Evolutionary conservation across 1,284 basidiomycete genomes (phyloP), one percentile per base, ranked within the genome.

Genomic region (Cryptococcus floricola): DNA sequence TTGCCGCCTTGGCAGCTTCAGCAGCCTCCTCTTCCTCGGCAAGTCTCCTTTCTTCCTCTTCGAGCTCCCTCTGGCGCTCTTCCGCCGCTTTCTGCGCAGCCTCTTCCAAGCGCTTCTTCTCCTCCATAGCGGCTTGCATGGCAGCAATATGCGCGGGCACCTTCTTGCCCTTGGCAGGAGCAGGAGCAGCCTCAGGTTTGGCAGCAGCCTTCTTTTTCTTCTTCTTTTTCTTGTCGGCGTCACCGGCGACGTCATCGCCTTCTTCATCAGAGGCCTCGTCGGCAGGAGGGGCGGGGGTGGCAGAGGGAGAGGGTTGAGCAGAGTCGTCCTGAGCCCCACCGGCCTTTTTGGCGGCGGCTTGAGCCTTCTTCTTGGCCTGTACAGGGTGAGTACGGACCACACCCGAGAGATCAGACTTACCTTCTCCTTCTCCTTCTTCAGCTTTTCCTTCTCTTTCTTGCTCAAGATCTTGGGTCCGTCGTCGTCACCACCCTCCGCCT

Each of bases 361-460:
- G 90, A 10, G 88, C 90, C 75, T 95, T 95, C 81, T 95, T 97
- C 82, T 93, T 95, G 0, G 89, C 91, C 90, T 93, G 70, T 4
- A 48, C 39, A 31, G 41, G 2, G 48, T 57, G 56, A 39, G 54
- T 12, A 34, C 86, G 13, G 79, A 67, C 18, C 37, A 39, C 5
- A 10, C 54, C 7, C 23, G 5, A 43, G 10, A 13, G 31, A 18
- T 13, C 3, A 27, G 38, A 44, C 52, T 23, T 31, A 58, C 57
- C 57, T 58, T 58, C 50, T 58, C 57, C 39, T 58, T 58, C 42
- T 58, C 57, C 55, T 54, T 78, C 80, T 52, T 72, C 71, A 27
- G 70, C 78, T 13, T 75, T 78, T 34, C 77, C 80, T 54, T 57
- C 37, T 55, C 48, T 19, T 52, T 52, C 50, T 10, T 78, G 81